Evolutionary conservation across 345 rosid species (phyloP).

Genomic region (Angophora floribunda): DNA sequence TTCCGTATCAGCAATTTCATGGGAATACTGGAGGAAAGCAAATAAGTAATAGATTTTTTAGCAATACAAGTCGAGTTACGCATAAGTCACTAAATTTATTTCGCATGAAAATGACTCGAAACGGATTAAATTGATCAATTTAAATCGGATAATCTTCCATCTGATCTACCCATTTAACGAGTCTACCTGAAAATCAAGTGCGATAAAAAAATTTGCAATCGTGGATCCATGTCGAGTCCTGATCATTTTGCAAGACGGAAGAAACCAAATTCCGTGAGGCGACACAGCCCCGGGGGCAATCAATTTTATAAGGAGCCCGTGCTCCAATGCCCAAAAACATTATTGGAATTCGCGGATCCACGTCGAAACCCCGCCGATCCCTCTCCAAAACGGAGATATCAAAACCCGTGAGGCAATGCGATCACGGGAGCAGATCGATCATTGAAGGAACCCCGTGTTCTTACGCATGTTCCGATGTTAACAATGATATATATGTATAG

Average conservation of each 20-base stretch:
- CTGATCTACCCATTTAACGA: accelerated
- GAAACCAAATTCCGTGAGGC: no score
- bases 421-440: neutral
- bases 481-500: no score
- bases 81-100: accelerated
- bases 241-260: no score
- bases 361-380: neutral
- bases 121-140: no score
- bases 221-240: no score
- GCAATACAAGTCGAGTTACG: accelerated
- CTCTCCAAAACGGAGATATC: neutral
- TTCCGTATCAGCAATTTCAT: accelerated
- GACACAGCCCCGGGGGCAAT: neutral
- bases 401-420: neutral
- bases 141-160: accelerated
- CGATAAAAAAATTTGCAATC: no score
- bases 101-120: accelerated
- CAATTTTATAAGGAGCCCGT: neutral
- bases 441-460: neutral
- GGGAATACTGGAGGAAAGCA: neutral
- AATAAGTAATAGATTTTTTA: no score
- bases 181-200: no score
- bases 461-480: neutral
- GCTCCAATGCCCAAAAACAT: neutral
- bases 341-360: neutral